Evolutionary conservation across 2,329 filamentous ascomycete species (phyloP), one percentile per base, ranked within the genome.

Genomic region (Biscogniauxia mediterranea): DNA sequence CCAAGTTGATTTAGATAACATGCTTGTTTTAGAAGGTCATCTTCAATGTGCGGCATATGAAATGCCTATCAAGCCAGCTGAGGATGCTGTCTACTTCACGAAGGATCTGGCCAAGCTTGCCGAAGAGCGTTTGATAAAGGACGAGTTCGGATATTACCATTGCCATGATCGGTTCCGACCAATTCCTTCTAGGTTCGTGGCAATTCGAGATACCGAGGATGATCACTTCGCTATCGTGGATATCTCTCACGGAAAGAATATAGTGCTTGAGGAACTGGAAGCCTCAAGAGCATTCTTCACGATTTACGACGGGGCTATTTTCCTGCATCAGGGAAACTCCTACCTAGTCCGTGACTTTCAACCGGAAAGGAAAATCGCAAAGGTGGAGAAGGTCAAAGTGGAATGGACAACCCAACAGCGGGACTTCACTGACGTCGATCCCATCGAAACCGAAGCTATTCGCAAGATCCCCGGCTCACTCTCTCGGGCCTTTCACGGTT

Each of bases 281-380:
- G 92, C 93, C 1, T 95, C 91, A 1, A 87, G 95, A n/a, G 94
- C 94, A 1, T 94, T 92, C 67, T 98, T 97, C 76, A 97, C 93
- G 1, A 85, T 99, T 62, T 99, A 99, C 75, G 94, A 98, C 74
- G 95, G 95, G 13, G 95, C 92, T 52, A 97, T 99, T 64, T 99
- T 96, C 78, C 81, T 99, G 5, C 95, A 99, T 70, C 95, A 99
- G 77, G 95, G 95, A n/a, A 87, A 88, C 65, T 94, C 89, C 1
- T 99, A 97, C 72, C 83, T 98, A 2, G 91, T 99, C 57, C 90
- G 92, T 68, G 93, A 98, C 69, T 93, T 98, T 71, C 86, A 86
- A 64, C 89, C 91, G 0, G 91, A 95, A 38, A 84, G 84, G 63
- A 89, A 88, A 71, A 88, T 97, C 67, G 95, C 95, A 4, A 90